Percentiles rank a stretch among this genome's conserved stretches.
These are phyloP conservation scores for Mycena crocata DNA, from an alignment of 768 basidiomycete genomes.

Conservation along the genomic window DNA sequence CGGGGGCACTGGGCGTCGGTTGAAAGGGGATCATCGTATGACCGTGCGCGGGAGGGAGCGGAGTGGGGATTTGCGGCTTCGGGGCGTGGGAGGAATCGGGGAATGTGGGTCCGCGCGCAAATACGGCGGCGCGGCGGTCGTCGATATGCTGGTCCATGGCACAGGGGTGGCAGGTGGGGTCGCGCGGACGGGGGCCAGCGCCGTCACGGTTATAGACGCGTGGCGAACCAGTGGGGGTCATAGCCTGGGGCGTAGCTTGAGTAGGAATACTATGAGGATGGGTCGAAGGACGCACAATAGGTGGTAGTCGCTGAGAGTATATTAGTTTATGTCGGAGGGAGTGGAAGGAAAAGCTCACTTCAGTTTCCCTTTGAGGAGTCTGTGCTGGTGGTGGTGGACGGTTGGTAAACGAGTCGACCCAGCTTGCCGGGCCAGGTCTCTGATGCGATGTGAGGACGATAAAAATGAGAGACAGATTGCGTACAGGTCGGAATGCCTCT, in stretches of 20 bases:
- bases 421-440: conserved; percentile 23
- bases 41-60: conserved; percentile 32
- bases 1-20: conserved; percentile 27
- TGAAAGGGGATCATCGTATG: conserved; percentile 33
- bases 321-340: not conserved
- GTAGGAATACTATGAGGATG: not conserved
- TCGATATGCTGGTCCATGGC: conserved; percentile 23
- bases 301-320: conserved; percentile 22
- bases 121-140: conserved; percentile 13
- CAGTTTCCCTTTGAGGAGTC: not conserved
- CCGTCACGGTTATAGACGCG: conserved; percentile 19
- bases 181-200: conserved; percentile 3
- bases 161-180: conserved; percentile 18
- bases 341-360: conserved; percentile 2
- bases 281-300: conserved; percentile 15
- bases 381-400: not conserved
- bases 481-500: conserved; percentile 5
- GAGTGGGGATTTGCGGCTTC: conserved; percentile 33
- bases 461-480: not conserved
- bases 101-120: not conserved
- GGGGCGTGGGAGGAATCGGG: conserved; percentile 16
- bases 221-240: conserved; percentile 25
- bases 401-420: conserved; percentile 14
- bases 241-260: conserved; percentile 4
- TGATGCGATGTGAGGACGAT: conserved; percentile 2